Evolutionary conservation across 139 green algal species (phyloP).

Genomic region (Closterium sp.): DNA sequence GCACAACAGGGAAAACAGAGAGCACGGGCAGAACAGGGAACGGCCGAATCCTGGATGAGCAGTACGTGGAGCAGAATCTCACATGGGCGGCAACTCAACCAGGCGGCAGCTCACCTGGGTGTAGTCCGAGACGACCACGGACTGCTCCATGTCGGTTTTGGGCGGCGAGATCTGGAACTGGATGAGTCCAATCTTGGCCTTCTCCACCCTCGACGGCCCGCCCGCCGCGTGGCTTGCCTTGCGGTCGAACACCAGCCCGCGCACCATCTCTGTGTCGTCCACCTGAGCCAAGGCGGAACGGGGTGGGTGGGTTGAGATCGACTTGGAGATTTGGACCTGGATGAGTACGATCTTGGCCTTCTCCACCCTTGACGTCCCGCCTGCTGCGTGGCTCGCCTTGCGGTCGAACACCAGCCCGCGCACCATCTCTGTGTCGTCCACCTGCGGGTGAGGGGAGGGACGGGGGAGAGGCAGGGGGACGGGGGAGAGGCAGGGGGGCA

Average conservation of each 20-base stretch:
- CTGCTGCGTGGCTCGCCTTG: constrained; percentile 81
- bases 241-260: constrained; percentile 95
- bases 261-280: constrained; percentile 91
- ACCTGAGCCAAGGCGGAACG: too few species aligned
- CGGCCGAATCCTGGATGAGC: too few species aligned
- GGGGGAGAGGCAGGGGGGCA: background rate
- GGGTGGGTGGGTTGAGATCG: too few species aligned
- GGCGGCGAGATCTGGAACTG: constrained; percentile 94
- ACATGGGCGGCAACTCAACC: background rate
- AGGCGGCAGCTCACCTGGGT: constrained; percentile 31
- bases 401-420: constrained; percentile 92
- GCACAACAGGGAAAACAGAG: too few species aligned
- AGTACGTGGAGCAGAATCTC: too few species aligned
- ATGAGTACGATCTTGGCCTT: too few species aligned
- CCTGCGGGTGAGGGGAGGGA: background rate
- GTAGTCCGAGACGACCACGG: constrained; percentile 92
- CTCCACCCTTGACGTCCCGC: too few species aligned
- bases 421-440: constrained; percentile 55
- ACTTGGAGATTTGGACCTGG: too few species aligned
- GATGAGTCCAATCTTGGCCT: constrained; percentile 94
- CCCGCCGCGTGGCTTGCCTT: constrained; percentile 84
- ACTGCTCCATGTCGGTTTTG: constrained; percentile 99
- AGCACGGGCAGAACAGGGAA: too few species aligned
- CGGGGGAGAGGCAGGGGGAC: too few species aligned
- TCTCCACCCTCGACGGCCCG: constrained; percentile 86